These are phyloP conservation scores for Carex sylvatica DNA, from an alignment of 202 grass and related monocot species.

Conservation along the genomic window DNA sequence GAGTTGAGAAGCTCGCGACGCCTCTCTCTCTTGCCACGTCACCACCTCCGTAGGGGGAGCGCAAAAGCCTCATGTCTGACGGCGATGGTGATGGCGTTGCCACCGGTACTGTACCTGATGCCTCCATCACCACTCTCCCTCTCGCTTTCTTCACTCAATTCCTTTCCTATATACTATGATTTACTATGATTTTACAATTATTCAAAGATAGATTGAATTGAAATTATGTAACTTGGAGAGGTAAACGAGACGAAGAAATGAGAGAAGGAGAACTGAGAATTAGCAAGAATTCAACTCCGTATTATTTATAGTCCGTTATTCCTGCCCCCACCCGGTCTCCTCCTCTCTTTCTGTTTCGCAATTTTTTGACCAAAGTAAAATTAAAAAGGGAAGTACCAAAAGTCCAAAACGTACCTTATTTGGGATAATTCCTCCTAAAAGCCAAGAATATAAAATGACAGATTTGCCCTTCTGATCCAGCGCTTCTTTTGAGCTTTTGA, in stretches of 20 bases:
- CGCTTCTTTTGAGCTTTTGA: background rate
- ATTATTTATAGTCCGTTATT: background rate
- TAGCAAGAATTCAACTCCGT: background rate
- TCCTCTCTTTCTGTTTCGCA: background rate
- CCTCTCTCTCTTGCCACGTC: slow-evolving; percentile 21
- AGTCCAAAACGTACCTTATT: no score
- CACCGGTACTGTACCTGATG: background rate
- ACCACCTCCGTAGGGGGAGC: slow-evolving; percentile 10
- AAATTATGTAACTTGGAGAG: background rate
- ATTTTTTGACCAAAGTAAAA: no score
- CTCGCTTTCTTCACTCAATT: background rate
- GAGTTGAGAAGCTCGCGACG: slow-evolving; percentile 56
- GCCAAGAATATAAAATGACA: background rate
- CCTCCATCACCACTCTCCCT: background rate
- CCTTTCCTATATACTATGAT: background rate
- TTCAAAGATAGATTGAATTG: background rate
- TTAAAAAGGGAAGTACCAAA: no score
- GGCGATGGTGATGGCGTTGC: background rate
- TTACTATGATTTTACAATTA: background rate
- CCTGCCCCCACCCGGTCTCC: background rate
- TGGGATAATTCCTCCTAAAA: no score
- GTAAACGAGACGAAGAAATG: background rate
- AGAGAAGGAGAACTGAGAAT: background rate
- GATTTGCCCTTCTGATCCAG: background rate
- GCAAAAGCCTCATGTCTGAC: background rate